Conservation (phyloP, 1,139 yeast genomes). For the Protomyces inundatus region DNA sequence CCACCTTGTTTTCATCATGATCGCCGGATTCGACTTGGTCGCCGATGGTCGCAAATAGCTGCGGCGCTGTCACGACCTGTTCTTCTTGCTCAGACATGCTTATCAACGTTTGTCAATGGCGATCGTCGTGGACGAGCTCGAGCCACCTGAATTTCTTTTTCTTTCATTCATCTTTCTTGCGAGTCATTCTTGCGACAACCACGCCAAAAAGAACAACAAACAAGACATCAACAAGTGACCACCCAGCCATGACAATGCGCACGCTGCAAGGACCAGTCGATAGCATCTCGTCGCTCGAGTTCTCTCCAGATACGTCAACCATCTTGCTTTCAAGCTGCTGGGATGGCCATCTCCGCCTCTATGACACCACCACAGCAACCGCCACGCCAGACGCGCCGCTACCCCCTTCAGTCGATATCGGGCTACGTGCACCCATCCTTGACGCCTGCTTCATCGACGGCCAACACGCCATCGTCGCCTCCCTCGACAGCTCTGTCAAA, state of each 20-base stretch:
- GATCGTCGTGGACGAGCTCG: not conserved
- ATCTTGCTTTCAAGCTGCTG: constrained; percentile 40
- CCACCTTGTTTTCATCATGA: constrained; percentile 22
- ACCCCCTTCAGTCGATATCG: constrained; percentile 35
- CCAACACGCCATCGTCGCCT: constrained; percentile 23
- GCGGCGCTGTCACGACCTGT: constrained; percentile 8
- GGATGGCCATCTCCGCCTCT: constrained; percentile 39
- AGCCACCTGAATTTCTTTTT: not conserved
- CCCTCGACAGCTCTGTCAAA: constrained; percentile 29
- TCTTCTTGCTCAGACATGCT: not conserved
- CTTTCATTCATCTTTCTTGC: not conserved
- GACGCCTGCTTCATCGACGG: constrained; percentile 30
- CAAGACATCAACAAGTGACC: not conserved
- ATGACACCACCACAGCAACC: constrained; percentile 34
- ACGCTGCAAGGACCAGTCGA: constrained; percentile 25
- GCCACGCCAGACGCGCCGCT: constrained; percentile 33
- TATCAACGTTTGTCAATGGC: not conserved
- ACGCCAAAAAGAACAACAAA: not conserved
- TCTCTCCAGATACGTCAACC: constrained; percentile 24
- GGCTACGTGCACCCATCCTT: constrained; percentile 28
- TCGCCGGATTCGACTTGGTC: constrained; percentile 12
- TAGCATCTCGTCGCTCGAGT: constrained; percentile 26
- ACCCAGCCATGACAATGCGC: not conserved
- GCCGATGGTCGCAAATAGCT: constrained; percentile 19
- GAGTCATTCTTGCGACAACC: not conserved